A percentile compares a stretch with the other conserved stretches of the same genome.
phyloP scores from a whole-genome alignment of 2,329 filamentous ascomycete species.

The Apiospora kogelbergensis region DNA sequence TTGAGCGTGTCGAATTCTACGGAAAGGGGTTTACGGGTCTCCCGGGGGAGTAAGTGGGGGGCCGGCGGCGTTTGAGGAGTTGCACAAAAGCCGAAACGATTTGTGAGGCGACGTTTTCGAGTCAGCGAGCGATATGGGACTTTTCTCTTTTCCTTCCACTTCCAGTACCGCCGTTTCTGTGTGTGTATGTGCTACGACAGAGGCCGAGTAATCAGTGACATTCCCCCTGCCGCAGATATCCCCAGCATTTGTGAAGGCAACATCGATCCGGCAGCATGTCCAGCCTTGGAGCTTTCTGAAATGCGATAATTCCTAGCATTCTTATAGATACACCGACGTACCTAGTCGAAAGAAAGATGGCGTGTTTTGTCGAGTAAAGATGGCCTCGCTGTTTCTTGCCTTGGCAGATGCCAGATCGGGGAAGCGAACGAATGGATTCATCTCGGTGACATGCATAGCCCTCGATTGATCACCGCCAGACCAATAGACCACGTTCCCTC shows the following conservation, averaged over 20 bases:
- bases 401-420: neutral
- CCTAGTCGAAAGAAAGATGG: too few species aligned
- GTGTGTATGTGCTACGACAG: neutral
- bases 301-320: neutral
- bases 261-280: neutral
- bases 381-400: neutral
- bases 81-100: slow-evolving; percentile 5
- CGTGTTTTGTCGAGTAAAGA: too few species aligned
- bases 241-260: neutral
- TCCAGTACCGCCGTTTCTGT: neutral
- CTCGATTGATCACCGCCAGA: neutral
- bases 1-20: neutral
- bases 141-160: slow-evolving; percentile 5
- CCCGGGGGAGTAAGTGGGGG: neutral
- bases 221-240: neutral
- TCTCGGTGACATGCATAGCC: neutral
- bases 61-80: slow-evolving; percentile 5
- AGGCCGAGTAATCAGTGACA: neutral
- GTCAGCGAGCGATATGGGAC: neutral
- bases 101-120: neutral
- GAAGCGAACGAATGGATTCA: neutral
- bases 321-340: neutral
- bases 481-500: neutral
- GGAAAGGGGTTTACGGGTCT: neutral
- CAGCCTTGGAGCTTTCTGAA: neutral